phyloP scores from a whole-genome alignment of 2,329 filamentous ascomycete species.

The Cladobotryum mycophilum region DNA sequence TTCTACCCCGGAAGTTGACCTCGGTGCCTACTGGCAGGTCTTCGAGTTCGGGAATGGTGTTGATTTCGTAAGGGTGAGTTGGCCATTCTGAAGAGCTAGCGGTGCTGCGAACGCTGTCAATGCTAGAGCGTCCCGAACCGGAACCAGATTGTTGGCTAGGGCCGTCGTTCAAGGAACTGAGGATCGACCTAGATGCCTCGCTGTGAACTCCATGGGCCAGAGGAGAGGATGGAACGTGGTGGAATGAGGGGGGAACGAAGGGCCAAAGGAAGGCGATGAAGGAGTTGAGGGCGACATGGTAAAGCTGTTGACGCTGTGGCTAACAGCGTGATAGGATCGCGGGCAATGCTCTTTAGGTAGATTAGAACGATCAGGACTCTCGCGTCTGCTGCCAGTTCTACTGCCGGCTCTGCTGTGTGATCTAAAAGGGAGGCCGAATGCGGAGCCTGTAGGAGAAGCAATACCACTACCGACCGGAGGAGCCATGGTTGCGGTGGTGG shows the following conservation, averaged over 20 bases:
- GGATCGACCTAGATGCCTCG: constrained; percentile 17
- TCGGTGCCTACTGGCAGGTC: constrained; percentile 31
- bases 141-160: constrained; percentile 22
- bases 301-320: constrained; percentile 7
- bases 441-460: constrained; percentile 25
- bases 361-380: constrained; percentile 14
- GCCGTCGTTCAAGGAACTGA: constrained; percentile 27
- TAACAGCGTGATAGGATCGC: constrained; percentile 6
- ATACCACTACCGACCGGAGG: constrained; percentile 5
- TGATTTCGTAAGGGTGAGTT: constrained; percentile 34
- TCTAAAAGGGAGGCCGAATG: constrained; percentile 27
- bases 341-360: constrained; percentile 11
- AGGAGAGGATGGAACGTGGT: constrained; percentile 6
- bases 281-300: constrained; percentile 8
- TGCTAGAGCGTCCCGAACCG: constrained; percentile 20
- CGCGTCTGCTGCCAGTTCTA: constrained; percentile 11
- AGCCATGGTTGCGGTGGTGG: constrained; percentile 21
- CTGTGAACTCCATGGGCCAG: constrained; percentile 9
- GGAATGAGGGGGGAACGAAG: background rate
- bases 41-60: constrained; percentile 32
- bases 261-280: constrained; percentile 3
- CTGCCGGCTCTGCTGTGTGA: constrained; percentile 20
- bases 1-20: constrained; percentile 37
- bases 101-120: constrained; percentile 32
- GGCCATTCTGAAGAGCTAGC: constrained; percentile 32